Evolutionary conservation across 2,329 filamentous ascomycete genomes (phyloP).

Genomic region (Colletotrichum zoysiae): DNA sequence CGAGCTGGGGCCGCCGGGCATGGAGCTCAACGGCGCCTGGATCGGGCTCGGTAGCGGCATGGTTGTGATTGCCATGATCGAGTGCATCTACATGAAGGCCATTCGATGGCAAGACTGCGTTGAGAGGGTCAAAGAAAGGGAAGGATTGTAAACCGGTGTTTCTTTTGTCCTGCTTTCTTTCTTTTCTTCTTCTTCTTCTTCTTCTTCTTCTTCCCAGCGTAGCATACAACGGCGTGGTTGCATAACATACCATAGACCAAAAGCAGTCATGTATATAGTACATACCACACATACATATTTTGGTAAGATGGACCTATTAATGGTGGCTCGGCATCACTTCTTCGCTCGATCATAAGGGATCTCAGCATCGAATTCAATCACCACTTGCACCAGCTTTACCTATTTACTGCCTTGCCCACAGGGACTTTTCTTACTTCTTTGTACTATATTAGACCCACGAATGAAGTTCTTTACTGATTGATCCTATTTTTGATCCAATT

Average conservation of each 20-base stretch:
- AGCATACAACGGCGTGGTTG: conserved; percentile 13
- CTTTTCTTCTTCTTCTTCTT: not conserved
- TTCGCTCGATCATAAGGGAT: too few relatives aligned
- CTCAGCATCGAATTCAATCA: too few relatives aligned
- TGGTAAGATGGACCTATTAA: too few relatives aligned
- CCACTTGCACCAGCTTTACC: too few relatives aligned
- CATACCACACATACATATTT: too few relatives aligned
- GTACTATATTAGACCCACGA: too few relatives aligned
- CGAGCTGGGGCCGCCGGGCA: conserved; percentile 49
- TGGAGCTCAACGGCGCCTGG: conserved; percentile 53
- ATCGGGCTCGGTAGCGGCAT: conserved; percentile 52
- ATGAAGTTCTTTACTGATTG: too few relatives aligned
- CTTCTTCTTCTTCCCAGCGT: not conserved
- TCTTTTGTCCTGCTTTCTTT: not conserved
- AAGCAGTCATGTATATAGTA: not conserved
- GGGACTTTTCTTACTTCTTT: too few relatives aligned
- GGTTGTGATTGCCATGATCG: conserved; percentile 48
- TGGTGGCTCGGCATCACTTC: too few relatives aligned
- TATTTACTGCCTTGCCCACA: too few relatives aligned
- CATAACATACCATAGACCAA: conserved; percentile 14
- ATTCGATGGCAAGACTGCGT: conserved; percentile 49
- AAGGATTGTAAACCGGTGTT: conserved; percentile 39
- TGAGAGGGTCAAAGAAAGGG: conserved; percentile 47
- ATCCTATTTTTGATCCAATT: too few relatives aligned
- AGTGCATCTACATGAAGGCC: conserved; percentile 51